Evolutionary conservation across 768 basidiomycete species (phyloP).

Genomic region (Boletus speciosus): DNA sequence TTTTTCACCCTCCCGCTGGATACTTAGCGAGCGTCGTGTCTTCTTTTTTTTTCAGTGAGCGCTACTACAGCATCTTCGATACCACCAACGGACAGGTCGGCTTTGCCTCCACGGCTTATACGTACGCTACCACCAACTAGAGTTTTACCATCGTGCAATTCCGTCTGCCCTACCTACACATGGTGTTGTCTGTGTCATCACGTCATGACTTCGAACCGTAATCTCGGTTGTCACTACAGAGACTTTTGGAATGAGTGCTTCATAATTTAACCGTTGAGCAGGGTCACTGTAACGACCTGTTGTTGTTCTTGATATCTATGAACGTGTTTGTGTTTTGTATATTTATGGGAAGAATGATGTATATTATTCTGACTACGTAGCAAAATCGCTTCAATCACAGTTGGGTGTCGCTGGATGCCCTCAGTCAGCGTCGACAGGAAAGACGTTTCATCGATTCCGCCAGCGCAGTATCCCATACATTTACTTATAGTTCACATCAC

Average conservation of each 20-base stretch:
- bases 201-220: no score
- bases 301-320: no score
- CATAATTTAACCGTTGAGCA: not conserved
- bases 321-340: not conserved
- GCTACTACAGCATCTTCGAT: slow-evolving; percentile 39
- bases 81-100: slow-evolving; percentile 5
- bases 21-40: not conserved
- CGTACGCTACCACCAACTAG: not conserved
- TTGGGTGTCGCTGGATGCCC: not conserved
- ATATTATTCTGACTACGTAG: not conserved
- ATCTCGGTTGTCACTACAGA: not conserved
- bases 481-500: not conserved
- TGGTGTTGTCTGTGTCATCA: no score
- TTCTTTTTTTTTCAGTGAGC: not conserved
- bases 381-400: not conserved
- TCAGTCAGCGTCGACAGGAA: not conserved
- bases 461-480: no score
- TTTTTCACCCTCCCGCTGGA: no score
- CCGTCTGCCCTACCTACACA: not conserved
- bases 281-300: no score
- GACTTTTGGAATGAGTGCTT: not conserved
- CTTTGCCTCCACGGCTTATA: slow-evolving; percentile 6
- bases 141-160: not conserved
- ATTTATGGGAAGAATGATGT: not conserved
- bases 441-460: no score